Percentiles rank a stretch among this genome's conserved stretches.
phyloP scores from a whole-genome alignment of 2,329 filamentous ascomycete species.

The Chalara sp. region DNA sequence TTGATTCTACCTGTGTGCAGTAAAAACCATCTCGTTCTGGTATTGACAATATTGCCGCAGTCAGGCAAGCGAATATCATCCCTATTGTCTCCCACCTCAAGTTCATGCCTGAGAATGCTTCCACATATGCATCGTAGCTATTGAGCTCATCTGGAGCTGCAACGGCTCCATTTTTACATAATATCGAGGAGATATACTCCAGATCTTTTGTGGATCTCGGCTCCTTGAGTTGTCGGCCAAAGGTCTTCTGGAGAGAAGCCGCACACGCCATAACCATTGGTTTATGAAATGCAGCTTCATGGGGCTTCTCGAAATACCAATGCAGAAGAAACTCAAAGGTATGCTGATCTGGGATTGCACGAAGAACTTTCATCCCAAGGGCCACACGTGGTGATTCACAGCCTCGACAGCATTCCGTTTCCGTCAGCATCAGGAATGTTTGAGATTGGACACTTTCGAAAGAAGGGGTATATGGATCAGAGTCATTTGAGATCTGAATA shows the following conservation, averaged over 20 bases:
- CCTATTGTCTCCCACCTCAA: slow-evolving; percentile 29
- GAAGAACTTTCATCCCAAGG: slow-evolving; percentile 20
- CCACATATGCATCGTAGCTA: slow-evolving; percentile 23
- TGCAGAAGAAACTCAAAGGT: slow-evolving; percentile 22
- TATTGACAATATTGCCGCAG: slow-evolving; percentile 14
- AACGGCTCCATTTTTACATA: slow-evolving; percentile 23
- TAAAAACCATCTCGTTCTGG: slow-evolving; percentile 20
- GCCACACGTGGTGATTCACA: slow-evolving; percentile 19
- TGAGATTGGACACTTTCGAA: slow-evolving; percentile 21
- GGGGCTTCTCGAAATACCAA: slow-evolving; percentile 15
- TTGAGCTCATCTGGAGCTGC: slow-evolving; percentile 18
- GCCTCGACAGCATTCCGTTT: slow-evolving; percentile 4
- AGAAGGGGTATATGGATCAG: slow-evolving; percentile 10
- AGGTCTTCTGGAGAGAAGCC: slow-evolving; percentile 19
- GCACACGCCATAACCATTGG: slow-evolving; percentile 9
- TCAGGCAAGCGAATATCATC: slow-evolving; percentile 17
- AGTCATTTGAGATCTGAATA: slow-evolving; percentile 21
- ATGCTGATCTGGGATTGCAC: slow-evolving; percentile 18
- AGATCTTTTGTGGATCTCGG: slow-evolving; percentile 16
- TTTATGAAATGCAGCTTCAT: slow-evolving; percentile 14
- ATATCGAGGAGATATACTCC: slow-evolving; percentile 17
- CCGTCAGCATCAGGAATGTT: slow-evolving; percentile 22
- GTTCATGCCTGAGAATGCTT: slow-evolving; percentile 19
- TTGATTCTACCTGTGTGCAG: slow-evolving; percentile 16
- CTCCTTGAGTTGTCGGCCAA: slow-evolving; percentile 14